phyloP scores from a whole-genome alignment of 2,329 filamentous ascomycete genomes.

The Aspergillus persii region DNA sequence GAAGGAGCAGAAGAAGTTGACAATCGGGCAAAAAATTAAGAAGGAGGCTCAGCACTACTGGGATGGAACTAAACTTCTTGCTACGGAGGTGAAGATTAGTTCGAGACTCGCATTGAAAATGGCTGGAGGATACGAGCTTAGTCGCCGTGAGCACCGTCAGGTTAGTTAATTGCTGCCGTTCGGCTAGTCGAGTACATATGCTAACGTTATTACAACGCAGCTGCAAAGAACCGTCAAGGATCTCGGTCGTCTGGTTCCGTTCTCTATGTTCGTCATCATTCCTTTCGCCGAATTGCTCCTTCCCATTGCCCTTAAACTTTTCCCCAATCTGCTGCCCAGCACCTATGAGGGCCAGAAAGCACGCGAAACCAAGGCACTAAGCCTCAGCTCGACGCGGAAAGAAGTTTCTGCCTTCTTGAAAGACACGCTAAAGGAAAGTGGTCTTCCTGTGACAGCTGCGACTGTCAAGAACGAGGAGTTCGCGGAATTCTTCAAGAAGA shows the following conservation, averaged over 20 bases:
- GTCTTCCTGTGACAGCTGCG: slow-evolving; percentile 77
- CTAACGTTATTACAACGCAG: slow-evolving; percentile 34
- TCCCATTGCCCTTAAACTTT: slow-evolving; percentile 86
- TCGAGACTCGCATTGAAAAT: slow-evolving; percentile 90
- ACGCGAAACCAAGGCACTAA: slow-evolving; percentile 82
- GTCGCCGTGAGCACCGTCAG: slow-evolving; percentile 87
- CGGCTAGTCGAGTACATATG: not conserved
- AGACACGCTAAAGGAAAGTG: slow-evolving; percentile 87
- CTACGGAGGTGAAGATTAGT: slow-evolving; percentile 89
- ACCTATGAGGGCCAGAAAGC: slow-evolving; percentile 92
- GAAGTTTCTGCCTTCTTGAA: slow-evolving; percentile 90
- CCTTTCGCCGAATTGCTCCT: slow-evolving; percentile 92
- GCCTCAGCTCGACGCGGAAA: slow-evolving; percentile 80
- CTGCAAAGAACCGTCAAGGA: slow-evolving; percentile 91
- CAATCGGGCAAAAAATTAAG: slow-evolving; percentile 88
- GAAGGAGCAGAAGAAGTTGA: slow-evolving; percentile 81
- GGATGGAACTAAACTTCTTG: slow-evolving; percentile 95
- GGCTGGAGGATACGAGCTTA: slow-evolving; percentile 96
- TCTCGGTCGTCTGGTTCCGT: slow-evolving; percentile 86
- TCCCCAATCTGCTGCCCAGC: slow-evolving; percentile 95
- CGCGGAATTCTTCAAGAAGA: slow-evolving; percentile 93
- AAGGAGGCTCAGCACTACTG: slow-evolving; percentile 93
- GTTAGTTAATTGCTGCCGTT: slow-evolving; percentile 34
- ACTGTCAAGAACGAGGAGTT: slow-evolving; percentile 93
- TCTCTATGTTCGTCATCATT: slow-evolving; percentile 95